These are phyloP conservation scores for Mucor plumbeus DNA, from an alignment of 371 early-diverging fungal species.

Conservation along the genomic window DNA sequence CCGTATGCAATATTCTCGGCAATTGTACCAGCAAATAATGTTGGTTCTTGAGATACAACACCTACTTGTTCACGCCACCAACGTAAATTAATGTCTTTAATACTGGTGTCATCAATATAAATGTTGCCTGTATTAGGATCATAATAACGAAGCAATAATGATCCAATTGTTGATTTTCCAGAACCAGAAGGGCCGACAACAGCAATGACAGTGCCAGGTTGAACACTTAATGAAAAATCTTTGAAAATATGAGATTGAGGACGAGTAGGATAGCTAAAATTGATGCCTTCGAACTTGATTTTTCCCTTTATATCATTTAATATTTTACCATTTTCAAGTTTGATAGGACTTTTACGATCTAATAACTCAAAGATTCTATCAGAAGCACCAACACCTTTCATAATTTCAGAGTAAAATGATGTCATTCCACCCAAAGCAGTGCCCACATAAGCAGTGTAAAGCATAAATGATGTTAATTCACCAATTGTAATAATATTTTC, in stretches of 20 bases:
- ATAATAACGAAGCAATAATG: conserved; percentile 76
- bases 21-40: conserved; percentile 82
- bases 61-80: conserved; percentile 70
- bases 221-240: conserved; percentile 65
- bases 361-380: conserved; percentile 74
- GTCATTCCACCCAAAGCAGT: conserved; percentile 73
- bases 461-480: conserved; percentile 80
- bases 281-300: conserved; percentile 70
- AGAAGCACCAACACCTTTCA: conserved; percentile 86
- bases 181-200: conserved; percentile 74
- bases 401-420: conserved; percentile 82
- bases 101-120: conserved; percentile 62
- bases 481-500: conserved; percentile 74
- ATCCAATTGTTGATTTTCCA: conserved; percentile 77
- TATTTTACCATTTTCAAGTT: conserved; percentile 41
- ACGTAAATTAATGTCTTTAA: conserved; percentile 54
- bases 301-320: conserved; percentile 52
- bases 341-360: conserved; percentile 62
- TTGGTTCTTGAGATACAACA: conserved; percentile 83
- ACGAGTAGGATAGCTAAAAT: conserved; percentile 76
- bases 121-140: conserved; percentile 60
- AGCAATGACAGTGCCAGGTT: conserved; percentile 67
- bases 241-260: conserved; percentile 67
- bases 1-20: conserved; percentile 81
- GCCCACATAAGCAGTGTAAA: conserved; percentile 86